Conservation (phyloP, 331 rosid genomes). For the Malus hybrid region DNA sequence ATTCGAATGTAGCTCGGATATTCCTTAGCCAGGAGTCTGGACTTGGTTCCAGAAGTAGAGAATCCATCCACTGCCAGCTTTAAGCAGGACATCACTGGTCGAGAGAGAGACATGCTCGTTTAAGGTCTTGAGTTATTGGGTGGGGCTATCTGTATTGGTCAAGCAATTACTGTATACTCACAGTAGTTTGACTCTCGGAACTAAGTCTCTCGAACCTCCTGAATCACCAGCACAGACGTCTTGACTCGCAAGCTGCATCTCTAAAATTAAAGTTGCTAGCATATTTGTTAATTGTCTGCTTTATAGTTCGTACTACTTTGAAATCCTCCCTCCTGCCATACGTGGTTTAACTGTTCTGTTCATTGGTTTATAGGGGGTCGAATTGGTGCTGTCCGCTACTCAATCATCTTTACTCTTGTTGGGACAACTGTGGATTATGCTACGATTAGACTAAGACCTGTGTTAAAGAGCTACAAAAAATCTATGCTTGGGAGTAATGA, state of each 20-base stretch:
- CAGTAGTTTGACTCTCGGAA: not conserved
- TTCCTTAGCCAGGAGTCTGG: not conserved
- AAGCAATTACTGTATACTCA: not conserved
- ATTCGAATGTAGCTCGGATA: not conserved
- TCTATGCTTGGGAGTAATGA: constrained; percentile 23
- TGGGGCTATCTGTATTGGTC: not conserved
- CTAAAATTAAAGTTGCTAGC: not conserved
- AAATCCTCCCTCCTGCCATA: not conserved
- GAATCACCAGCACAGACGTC: not conserved
- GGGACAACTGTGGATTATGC: constrained; percentile 70
- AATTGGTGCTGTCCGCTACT: constrained; percentile 60
- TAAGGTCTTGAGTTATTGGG: not conserved
- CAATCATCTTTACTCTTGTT: constrained; percentile 46
- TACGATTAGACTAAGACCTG: constrained; percentile 32
- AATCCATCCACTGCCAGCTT: not conserved
- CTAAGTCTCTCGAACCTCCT: not conserved
- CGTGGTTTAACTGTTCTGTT: not conserved
- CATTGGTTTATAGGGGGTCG: constrained; percentile 58
- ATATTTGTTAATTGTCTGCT: not conserved
- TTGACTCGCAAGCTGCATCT: not conserved
- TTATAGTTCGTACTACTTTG: not conserved
- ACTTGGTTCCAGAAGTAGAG: not conserved
- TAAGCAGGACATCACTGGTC: not conserved
- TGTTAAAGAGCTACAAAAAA: constrained; percentile 32
- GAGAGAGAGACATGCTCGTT: not conserved